Evolutionary conservation across 495 filamentous ascomycete species (phyloP).

Genomic region (Filosporella fistucella): DNA sequence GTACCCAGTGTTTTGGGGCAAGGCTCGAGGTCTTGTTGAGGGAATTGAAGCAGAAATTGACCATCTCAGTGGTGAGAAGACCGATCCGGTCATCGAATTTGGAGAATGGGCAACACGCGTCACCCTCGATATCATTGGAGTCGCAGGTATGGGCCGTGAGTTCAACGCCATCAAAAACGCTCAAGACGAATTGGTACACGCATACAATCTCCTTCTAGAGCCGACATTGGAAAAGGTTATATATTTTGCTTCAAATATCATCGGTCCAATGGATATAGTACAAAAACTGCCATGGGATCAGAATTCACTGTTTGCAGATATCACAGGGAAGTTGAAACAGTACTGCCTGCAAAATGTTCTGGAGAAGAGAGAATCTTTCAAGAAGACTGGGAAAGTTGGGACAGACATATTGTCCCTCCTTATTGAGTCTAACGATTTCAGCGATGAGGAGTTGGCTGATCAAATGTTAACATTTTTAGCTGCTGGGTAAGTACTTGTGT

Average conservation of each 20-base stretch:
- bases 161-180: conserved; percentile 36
- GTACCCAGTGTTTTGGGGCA: conserved; percentile 43
- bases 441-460: conserved; percentile 41
- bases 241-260: no score
- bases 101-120: conserved; percentile 44
- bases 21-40: conserved; percentile 35
- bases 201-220: conserved; percentile 31
- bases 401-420: conserved; percentile 39
- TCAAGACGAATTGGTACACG: conserved; percentile 33
- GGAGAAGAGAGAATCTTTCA: no score
- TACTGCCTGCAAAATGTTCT: no score
- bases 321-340: no score
- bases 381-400: no score
- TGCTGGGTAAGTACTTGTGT: no score
- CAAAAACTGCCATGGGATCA: no score
- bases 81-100: conserved; percentile 32
- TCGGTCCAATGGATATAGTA: no score
- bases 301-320: no score
- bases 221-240: conserved; percentile 29
- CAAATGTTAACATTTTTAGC: conserved; percentile 36
- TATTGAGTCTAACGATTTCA: conserved; percentile 29
- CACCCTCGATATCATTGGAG: conserved; percentile 47
- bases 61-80: background rate
- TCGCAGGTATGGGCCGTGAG: conserved; percentile 42
- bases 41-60: conserved; percentile 27